These are phyloP conservation scores for Phytophthora cactorum DNA, from an alignment of 352 stramenopile species.

Conservation along the genomic window DNA sequence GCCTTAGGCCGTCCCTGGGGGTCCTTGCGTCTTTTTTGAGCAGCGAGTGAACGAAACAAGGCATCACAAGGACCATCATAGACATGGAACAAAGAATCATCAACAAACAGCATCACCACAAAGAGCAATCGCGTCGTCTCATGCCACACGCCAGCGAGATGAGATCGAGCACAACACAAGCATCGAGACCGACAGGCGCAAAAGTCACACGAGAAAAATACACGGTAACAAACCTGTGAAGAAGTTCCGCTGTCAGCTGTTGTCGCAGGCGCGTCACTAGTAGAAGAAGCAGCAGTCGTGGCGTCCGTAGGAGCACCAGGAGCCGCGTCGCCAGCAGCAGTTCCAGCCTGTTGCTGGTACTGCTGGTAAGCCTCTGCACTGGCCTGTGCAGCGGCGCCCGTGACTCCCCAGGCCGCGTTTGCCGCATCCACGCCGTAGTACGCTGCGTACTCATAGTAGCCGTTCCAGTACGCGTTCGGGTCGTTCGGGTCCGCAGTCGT, in stretches of 20 bases:
- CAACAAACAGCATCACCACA: conserved; percentile 43
- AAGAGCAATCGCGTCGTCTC: conserved; percentile 40
- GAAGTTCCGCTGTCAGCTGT: conserved; percentile 21
- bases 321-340: conserved; percentile 22
- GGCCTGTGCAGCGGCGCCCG: conserved; percentile 69
- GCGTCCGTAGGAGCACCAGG: conserved; percentile 1
- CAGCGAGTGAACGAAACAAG: conserved; percentile 31
- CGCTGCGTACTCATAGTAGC: conserved; percentile 89
- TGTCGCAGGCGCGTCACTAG: conserved; percentile 18
- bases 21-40: conserved; percentile 49
- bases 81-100: conserved; percentile 39
- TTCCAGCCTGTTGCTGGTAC: conserved; percentile 66
- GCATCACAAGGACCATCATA: conserved; percentile 26
- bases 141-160: conserved; percentile 14
- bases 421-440: conserved; percentile 89
- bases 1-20: conserved; percentile 62
- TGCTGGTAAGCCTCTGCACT: conserved; percentile 77
- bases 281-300: conserved; percentile 2
- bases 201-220: conserved; percentile 42
- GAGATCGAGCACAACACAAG: conserved; percentile 13
- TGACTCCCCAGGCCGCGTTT: conserved; percentile 87
- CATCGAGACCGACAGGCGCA: conserved; percentile 33
- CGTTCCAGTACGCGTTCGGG: conserved; percentile 90
- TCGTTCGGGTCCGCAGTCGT: conserved; percentile 80
- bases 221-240: conserved; percentile 74